Conservation (phyloP, 306 rosid genomes). For the Trifolium subterraneum region DNA sequence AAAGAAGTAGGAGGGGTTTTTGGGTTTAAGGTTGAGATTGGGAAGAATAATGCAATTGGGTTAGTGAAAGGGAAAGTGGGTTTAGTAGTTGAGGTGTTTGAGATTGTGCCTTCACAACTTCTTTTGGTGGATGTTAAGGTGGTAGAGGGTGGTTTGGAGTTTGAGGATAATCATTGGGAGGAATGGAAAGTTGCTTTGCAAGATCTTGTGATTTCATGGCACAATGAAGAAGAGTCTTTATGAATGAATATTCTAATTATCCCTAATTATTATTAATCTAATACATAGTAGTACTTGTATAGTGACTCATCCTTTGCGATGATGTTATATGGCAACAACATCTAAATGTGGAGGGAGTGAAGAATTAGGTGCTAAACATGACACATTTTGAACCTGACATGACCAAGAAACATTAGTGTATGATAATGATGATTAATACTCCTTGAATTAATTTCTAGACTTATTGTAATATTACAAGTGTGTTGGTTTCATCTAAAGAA, state of each 20-base stretch:
- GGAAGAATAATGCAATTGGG: conserved; percentile 62
- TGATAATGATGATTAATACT: not conserved
- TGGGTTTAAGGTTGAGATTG: conserved; percentile 67
- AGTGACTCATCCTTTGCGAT: too few species aligned
- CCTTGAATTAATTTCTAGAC: not conserved
- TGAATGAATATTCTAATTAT: too few species aligned
- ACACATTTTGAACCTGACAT: not conserved
- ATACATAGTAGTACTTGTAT: too few species aligned
- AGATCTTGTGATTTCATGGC: conserved; percentile 65
- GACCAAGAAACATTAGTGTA: not conserved
- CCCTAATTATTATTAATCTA: too few species aligned
- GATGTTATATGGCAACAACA: too few species aligned
- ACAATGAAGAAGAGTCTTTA: not conserved
- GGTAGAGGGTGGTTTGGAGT: conserved; percentile 61
- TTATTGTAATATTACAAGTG: not conserved
- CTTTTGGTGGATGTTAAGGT: conserved; percentile 62
- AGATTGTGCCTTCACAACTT: conserved; percentile 51
- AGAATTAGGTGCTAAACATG: not conserved
- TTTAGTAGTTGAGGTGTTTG: conserved; percentile 56
- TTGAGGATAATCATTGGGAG: conserved; percentile 65
- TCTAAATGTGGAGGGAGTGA: not conserved
- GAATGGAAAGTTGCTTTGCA: conserved; percentile 51
- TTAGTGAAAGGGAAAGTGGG: conserved; percentile 68
- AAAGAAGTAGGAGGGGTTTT: conserved; percentile 55
- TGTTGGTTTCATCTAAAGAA: not conserved